Conservation (phyloP, 805 yeast genomes). For the Pichia membranifaciens region DNA sequence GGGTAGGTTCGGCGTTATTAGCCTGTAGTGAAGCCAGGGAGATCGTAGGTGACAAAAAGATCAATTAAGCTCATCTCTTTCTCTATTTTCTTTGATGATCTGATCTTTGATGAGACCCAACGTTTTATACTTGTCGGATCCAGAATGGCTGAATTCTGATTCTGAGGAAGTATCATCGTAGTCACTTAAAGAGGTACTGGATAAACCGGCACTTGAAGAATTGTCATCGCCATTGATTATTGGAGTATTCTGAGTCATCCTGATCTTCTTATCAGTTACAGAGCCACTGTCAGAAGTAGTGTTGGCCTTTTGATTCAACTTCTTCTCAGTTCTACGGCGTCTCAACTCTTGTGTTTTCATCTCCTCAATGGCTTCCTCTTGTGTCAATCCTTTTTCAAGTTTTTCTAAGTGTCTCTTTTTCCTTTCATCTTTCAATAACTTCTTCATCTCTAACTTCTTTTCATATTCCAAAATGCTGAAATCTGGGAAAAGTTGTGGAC, state of each 20-base stretch:
- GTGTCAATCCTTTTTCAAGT: conserved; percentile 20
- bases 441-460: conserved; percentile 32
- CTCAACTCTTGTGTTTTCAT: conserved; percentile 42
- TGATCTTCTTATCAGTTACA: conserved; percentile 20
- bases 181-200: conserved; percentile 27
- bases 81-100: conserved; percentile 27
- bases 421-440: conserved; percentile 24
- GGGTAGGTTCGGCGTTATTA: too few relatives aligned
- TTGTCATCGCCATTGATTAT: conserved; percentile 43
- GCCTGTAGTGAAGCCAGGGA: too few relatives aligned
- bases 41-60: too few relatives aligned
- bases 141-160: conserved; percentile 10
- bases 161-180: conserved; percentile 13
- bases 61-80: conserved; percentile 13
- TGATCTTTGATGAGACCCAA: conserved; percentile 24
- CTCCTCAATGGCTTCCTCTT: conserved; percentile 47
- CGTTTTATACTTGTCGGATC: conserved; percentile 6
- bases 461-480: conserved; percentile 53
- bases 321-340: conserved; percentile 33
- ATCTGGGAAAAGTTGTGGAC: conserved; percentile 84
- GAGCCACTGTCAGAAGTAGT: conserved; percentile 20
- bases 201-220: conserved; percentile 28
- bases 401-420: conserved; percentile 19
- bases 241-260: conserved; percentile 45
- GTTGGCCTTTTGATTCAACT: conserved; percentile 8